phyloP scores from a whole-genome alignment of 1,139 yeast species.

The Meyerozyma smithsonii region DNA sequence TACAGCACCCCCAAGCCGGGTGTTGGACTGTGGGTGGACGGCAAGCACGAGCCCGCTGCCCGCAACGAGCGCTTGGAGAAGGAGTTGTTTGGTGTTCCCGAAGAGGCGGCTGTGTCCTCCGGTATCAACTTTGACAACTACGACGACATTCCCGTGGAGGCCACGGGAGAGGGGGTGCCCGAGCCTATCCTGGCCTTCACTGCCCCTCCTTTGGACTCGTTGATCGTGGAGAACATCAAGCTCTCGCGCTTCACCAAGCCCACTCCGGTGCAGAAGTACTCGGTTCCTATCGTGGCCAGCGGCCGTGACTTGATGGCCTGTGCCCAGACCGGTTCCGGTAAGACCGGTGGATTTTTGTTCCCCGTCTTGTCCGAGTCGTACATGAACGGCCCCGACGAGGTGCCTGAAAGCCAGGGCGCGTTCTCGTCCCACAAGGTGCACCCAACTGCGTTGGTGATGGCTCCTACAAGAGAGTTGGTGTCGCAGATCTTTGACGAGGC shows the following conservation, averaged over 20 bases:
- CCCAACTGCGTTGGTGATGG: constrained; percentile 94
- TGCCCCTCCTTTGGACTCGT: constrained; percentile 85
- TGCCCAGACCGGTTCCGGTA: constrained; percentile 99
- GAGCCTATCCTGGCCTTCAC: constrained; percentile 88
- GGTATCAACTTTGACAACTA: constrained; percentile 98
- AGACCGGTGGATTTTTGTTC: constrained; percentile 98
- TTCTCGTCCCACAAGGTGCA: constrained; percentile 71
- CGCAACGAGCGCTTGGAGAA: constrained; percentile 66
- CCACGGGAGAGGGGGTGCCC: constrained; percentile 92
- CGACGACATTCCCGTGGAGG: constrained; percentile 98
- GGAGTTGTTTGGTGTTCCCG: constrained; percentile 83
- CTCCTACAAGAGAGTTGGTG: constrained; percentile 98
- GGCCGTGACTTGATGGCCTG: constrained; percentile 99
- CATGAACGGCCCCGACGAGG: constrained; percentile 78
- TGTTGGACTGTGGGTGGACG: constrained; percentile 78
- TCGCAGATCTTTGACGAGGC: constrained; percentile 96
- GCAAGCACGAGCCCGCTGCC: constrained; percentile 82
- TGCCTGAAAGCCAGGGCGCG: constrained; percentile 51
- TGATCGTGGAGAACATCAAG: constrained; percentile 81
- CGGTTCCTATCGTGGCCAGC: constrained; percentile 91
- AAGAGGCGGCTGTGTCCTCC: constrained; percentile 76
- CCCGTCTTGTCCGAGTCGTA: constrained; percentile 94
- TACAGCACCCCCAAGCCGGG: constrained; percentile 32
- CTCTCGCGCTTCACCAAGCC: constrained; percentile 91
- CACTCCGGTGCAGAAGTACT: constrained; percentile 98